A percentile compares a stretch with the other conserved stretches of the same genome.
Evolutionary conservation across 2,329 filamentous ascomycete genomes (phyloP).

Genomic region (Ophiostoma australiae): DNA sequence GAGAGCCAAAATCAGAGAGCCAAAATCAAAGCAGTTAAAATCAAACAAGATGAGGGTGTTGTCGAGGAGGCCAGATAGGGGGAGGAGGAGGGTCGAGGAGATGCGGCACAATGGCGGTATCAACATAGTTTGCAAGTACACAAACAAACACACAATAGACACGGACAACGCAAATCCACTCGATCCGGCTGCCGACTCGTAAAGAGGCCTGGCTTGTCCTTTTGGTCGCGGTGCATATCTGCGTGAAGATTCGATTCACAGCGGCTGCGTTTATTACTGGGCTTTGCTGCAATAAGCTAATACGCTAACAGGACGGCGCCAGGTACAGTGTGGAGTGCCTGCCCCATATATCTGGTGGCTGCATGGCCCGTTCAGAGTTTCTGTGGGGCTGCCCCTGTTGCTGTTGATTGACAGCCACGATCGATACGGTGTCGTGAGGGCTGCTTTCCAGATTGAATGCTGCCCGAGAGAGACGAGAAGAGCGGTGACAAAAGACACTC

Average conservation of each 20-base stretch:
- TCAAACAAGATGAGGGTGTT: background rate
- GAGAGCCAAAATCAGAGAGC: background rate
- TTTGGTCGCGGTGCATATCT: constrained; percentile 6
- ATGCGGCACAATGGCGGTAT: background rate
- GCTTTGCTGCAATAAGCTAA: background rate
- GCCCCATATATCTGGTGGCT: background rate
- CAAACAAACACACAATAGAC: background rate
- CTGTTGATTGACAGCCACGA: constrained; percentile 17
- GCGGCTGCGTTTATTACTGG: background rate
- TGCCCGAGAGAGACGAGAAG: background rate
- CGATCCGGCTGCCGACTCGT: background rate
- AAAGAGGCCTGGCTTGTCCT: background rate
- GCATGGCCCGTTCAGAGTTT: background rate
- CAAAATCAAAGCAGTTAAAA: background rate
- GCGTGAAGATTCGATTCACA: background rate
- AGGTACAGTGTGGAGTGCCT: background rate
- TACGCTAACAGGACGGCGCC: background rate
- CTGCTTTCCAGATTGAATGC: background rate
- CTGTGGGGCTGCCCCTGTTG: constrained; percentile 19
- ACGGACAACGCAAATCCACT: background rate
- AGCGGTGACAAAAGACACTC: background rate
- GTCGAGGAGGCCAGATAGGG: background rate
- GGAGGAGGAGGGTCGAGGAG: background rate
- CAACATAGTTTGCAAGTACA: background rate
- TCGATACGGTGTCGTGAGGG: background rate